A percentile compares a stretch with the other conserved stretches of the same genome.
Evolutionary conservation across 805 yeast genomes (phyloP).

Genomic region (Wickerhamiella azymoides): DNA sequence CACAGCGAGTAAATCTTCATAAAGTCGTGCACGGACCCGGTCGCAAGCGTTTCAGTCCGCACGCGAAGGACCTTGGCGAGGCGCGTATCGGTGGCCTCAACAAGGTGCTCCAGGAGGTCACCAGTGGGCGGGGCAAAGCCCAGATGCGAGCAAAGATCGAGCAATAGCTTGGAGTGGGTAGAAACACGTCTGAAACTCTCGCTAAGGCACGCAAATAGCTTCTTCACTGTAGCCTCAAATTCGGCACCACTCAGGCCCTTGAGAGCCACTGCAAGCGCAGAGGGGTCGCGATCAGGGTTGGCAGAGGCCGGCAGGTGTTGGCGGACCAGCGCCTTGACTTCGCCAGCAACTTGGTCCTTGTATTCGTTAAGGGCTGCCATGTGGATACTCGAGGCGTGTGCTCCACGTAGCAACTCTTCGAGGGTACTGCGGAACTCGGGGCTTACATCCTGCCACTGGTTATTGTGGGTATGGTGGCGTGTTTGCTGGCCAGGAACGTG

Average conservation of each 20-base stretch:
- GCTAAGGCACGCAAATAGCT: constrained; percentile 47
- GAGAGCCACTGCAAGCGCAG: constrained; percentile 31
- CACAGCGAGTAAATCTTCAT: constrained; percentile 51
- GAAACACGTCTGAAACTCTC: constrained; percentile 64
- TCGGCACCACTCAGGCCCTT: constrained; percentile 58
- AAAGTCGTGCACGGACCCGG: constrained; percentile 45
- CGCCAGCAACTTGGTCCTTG: constrained; percentile 54
- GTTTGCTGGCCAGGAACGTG: constrained; percentile 8
- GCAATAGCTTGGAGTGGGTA: constrained; percentile 61
- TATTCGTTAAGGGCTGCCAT: constrained; percentile 48
- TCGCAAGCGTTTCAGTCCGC: constrained; percentile 56
- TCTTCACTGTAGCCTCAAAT: constrained; percentile 54
- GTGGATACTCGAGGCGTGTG: constrained; percentile 48
- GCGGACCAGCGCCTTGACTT: constrained; percentile 60
- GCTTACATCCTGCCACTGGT: constrained; percentile 29
- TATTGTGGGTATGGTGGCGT: constrained; percentile 20
- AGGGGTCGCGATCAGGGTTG: background rate
- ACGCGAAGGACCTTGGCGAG: constrained; percentile 66
- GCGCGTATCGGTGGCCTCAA: constrained; percentile 59
- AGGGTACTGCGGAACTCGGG: constrained; percentile 32
- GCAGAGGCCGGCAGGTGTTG: constrained; percentile 37
- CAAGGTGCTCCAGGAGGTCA: constrained; percentile 48
- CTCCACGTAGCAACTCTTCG: constrained; percentile 36
- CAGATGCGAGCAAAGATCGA: constrained; percentile 51
- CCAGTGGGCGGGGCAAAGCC: constrained; percentile 49